These are phyloP conservation scores for Cardamine occulta DNA, from an alignment of 345 rosid species.

Conservation along the genomic window DNA sequence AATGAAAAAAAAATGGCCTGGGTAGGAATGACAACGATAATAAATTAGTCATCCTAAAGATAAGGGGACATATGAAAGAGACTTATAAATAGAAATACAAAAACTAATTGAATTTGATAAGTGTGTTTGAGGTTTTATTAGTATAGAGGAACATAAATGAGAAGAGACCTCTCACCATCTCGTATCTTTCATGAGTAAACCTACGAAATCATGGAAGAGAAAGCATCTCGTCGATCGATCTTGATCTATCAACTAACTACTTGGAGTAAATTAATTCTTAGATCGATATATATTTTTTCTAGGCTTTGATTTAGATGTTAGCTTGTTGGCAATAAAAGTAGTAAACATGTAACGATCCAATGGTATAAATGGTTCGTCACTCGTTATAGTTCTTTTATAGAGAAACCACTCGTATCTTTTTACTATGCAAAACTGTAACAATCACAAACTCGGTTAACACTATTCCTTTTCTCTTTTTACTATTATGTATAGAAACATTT, in stretches of 20 bases:
- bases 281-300: neutral
- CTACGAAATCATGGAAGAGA: slow-evolving; percentile 22
- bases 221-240: slow-evolving; percentile 15
- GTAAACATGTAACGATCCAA: slow-evolving; percentile 1
- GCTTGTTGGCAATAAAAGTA: neutral
- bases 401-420: neutral
- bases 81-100: slow-evolving; percentile 18
- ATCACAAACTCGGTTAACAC: neutral
- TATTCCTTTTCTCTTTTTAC: neutral
- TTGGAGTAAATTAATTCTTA: slow-evolving; percentile 8
- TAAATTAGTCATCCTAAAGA: neutral
- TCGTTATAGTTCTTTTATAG: neutral
- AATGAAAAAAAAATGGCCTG: neutral
- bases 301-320: neutral
- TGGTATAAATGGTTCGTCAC: neutral
- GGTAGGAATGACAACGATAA: slow-evolving; percentile 17
- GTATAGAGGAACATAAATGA: slow-evolving; percentile 23
- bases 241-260: slow-evolving; percentile 27
- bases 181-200: slow-evolving; percentile 28
- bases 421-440: neutral
- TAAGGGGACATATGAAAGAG: slow-evolving; percentile 29
- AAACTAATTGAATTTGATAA: neutral
- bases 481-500: neutral
- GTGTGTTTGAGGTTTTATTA: slow-evolving; percentile 27
- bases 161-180: slow-evolving; percentile 26